These are phyloP conservation scores for Hygrophorus russula DNA, from an alignment of 768 basidiomycete species.

Conservation along the genomic window DNA sequence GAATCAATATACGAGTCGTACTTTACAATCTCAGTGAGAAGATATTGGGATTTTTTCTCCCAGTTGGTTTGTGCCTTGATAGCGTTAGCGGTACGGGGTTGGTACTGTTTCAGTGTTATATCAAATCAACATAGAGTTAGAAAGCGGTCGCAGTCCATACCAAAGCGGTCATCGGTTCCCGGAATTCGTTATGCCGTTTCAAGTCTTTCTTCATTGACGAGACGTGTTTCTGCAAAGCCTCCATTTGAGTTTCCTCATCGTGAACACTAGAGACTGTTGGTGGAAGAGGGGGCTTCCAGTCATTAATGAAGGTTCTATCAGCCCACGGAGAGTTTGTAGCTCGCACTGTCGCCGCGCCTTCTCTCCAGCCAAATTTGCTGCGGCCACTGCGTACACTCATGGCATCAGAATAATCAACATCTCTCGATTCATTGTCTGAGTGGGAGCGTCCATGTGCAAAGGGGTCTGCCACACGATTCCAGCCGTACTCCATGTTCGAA, in stretches of 20 bases:
- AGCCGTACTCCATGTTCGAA: conserved; percentile 99
- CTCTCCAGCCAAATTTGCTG: conserved; percentile 66
- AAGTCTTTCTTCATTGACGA: conserved; percentile 65
- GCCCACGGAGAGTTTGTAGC: conserved; percentile 59
- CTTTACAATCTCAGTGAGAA: conserved; percentile 89
- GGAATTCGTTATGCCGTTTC: conserved; percentile 71
- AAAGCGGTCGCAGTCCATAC: conserved; percentile 27
- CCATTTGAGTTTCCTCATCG: conserved; percentile 89
- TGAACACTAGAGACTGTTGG: conserved; percentile 76
- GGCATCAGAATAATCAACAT: conserved; percentile 46
- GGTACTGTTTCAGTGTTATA: conserved; percentile 45
- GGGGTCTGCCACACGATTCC: conserved; percentile 68
- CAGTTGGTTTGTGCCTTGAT: conserved; percentile 80
- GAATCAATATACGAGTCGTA: conserved; percentile 94
- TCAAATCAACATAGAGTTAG: conserved; percentile 7
- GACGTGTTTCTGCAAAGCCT: conserved; percentile 80
- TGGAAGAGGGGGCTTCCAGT: conserved; percentile 89
- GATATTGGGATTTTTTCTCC: conserved; percentile 84
- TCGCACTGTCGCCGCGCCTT: conserved; percentile 55
- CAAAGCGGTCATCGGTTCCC: conserved; percentile 71
- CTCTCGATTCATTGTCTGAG: conserved; percentile 46
- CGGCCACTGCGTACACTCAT: conserved; percentile 68
- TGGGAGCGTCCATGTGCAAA: conserved; percentile 37
- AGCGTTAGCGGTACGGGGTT: conserved; percentile 61
- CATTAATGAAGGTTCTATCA: conserved; percentile 73